Percentiles rank a stretch among this genome's conserved stretches.
phyloP scores from a whole-genome alignment of 176 grass and related monocot species.

The Guadua angustifolia region DNA sequence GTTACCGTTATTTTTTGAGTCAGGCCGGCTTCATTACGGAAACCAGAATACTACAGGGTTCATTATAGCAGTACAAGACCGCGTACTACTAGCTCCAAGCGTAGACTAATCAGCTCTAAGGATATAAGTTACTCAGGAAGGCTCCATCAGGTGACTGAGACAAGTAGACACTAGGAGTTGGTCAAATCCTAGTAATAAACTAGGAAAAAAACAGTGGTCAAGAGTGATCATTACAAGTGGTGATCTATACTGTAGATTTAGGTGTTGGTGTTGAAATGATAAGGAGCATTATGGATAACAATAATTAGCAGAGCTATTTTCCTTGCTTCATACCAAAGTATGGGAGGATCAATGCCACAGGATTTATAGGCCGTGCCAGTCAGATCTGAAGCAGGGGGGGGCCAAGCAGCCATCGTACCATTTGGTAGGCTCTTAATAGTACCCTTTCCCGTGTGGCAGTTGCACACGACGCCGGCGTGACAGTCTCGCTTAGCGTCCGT shows the following conservation, averaged over 20 bases:
- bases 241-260: not conserved
- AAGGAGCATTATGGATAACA: not conserved
- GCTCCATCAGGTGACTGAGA: not conserved
- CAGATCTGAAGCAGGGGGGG: constrained; percentile 25
- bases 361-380: not conserved
- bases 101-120: too few relatives aligned
- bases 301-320: not conserved
- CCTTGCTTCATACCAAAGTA: constrained; percentile 47
- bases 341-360: constrained; percentile 15
- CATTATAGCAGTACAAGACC: too few relatives aligned
- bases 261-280: not conserved
- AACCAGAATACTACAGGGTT: too few relatives aligned
- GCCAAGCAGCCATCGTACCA: not conserved
- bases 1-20: not conserved
- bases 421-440: constrained; percentile 8
- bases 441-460: not conserved
- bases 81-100: too few relatives aligned
- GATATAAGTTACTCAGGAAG: too few relatives aligned
- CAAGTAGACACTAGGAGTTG: not conserved
- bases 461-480: not conserved
- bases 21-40: not conserved
- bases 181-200: not conserved
- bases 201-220: not conserved
- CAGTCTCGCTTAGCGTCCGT: not conserved
- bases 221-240: not conserved